phyloP scores from a whole-genome alignment of 768 basidiomycete species.

The Nevesoporus exiguus region DNA sequence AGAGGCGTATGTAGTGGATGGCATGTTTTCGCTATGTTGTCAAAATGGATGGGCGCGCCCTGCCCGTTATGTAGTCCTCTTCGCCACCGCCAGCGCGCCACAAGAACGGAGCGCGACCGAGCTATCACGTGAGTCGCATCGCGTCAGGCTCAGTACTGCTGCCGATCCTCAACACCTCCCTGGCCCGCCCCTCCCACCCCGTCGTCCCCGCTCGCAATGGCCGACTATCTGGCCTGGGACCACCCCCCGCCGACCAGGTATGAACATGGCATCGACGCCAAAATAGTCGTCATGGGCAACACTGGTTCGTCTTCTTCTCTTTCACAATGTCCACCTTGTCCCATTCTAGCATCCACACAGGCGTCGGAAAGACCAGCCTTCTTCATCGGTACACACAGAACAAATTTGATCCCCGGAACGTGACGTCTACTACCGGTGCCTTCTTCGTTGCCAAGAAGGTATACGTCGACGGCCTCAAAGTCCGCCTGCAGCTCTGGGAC shows the following conservation, averaged over 20 bases:
- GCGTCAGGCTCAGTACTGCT: slow-evolving; percentile 26
- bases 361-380: slow-evolving; percentile 91
- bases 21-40: slow-evolving; percentile 20
- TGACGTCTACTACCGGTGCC: slow-evolving; percentile 87
- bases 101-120: slow-evolving; percentile 19
- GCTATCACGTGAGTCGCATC: slow-evolving; percentile 33
- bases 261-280: slow-evolving; percentile 86
- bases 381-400: slow-evolving; percentile 88
- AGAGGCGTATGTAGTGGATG: slow-evolving; percentile 38
- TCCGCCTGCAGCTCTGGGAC: slow-evolving; percentile 88
- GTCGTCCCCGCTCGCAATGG: slow-evolving; percentile 41
- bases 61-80: slow-evolving; percentile 31
- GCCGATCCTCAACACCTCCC: slow-evolving; percentile 30
- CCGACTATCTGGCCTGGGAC: slow-evolving; percentile 58
- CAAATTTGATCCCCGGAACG: slow-evolving; percentile 84
- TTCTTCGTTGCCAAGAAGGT: slow-evolving; percentile 95
- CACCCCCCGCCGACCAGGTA: slow-evolving; percentile 66
- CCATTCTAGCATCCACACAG: slow-evolving; percentile 36
- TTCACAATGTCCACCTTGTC: slow-evolving; percentile 16
- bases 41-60: slow-evolving; percentile 33
- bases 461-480: slow-evolving; percentile 77
- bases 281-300: slow-evolving; percentile 95
- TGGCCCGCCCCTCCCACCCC: slow-evolving; percentile 35
- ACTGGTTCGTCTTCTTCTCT: slow-evolving; percentile 39
- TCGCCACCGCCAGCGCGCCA: slow-evolving; percentile 8